Evolutionary conservation across 495 filamentous ascomycete genomes (phyloP).

Genomic region (Xylaria cubensis): DNA sequence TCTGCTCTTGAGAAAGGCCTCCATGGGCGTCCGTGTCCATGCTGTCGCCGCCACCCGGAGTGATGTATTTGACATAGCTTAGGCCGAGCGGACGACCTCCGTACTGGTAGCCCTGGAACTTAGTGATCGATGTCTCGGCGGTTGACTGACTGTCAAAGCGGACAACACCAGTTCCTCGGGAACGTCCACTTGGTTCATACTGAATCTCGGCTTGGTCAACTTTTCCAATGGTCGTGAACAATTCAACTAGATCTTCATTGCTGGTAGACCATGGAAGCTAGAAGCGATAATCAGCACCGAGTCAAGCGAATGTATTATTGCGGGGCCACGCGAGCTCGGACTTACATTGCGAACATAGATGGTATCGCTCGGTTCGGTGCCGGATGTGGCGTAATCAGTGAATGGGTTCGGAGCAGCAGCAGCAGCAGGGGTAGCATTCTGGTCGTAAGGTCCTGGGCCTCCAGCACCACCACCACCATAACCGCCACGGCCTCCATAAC

Average conservation of each 20-base stretch:
- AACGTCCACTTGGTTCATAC: constrained; percentile 95
- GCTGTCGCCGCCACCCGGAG: constrained; percentile 66
- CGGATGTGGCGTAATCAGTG: constrained; percentile 90
- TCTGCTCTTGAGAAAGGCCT: constrained; percentile 91
- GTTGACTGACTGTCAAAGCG: constrained; percentile 84
- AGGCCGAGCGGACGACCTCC: constrained; percentile 93
- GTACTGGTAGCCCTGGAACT: constrained; percentile 97
- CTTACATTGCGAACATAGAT: constrained; percentile 98
- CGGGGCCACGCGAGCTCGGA: constrained; percentile 28
- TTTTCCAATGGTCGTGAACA: constrained; percentile 97
- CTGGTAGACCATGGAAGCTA: constrained; percentile 98
- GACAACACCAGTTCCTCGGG: constrained; percentile 93
- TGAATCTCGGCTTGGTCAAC: constrained; percentile 98
- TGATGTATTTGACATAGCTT: constrained; percentile 89
- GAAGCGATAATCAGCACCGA: constrained; percentile 35
- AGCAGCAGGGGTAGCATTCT: constrained; percentile 30
- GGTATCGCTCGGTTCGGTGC: constrained; percentile 78
- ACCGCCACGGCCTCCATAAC: constrained; percentile 37
- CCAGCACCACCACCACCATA: constrained; percentile 50
- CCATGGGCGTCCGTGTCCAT: constrained; percentile 85
- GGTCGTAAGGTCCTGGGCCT: constrained; percentile 53
- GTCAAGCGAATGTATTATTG: background rate
- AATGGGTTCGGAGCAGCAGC: constrained; percentile 83
- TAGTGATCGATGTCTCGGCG: constrained; percentile 92
- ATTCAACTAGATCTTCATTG: constrained; percentile 93